Evolutionary conservation across 805 yeast species (phyloP), one percentile per base, ranked within the genome.

Genomic region (Komagataella pastoris): DNA sequence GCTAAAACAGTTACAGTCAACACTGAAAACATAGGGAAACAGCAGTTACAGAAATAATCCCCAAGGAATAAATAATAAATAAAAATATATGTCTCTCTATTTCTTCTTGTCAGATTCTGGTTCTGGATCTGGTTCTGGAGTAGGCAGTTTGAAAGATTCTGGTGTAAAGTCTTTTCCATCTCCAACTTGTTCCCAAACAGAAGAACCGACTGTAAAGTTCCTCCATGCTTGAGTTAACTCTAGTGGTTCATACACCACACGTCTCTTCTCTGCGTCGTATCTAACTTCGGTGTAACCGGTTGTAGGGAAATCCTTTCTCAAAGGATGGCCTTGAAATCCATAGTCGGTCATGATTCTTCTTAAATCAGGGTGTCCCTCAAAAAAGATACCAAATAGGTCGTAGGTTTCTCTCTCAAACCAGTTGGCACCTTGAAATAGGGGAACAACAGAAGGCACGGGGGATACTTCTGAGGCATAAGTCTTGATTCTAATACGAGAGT

Each of bases 161-260:
- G 96, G 96, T 21, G 91, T 80, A 58, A 75, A 79, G 65, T 88
- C 95, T 55, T 78, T 74, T 61, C 96, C 96, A 17, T 82, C 84
- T 53, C 96, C 96, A 58, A 87, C 91, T 58, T 85, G 95, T 67
- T 88, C 95, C 93, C 95, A 88, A 49, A 85, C 88, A 36, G 91
- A 80, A 8, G 91, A 81, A 48, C 95, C 96, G 48, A 86, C 95
- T 24, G 85, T 73, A 72, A 88, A 88, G 74, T 86, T 85, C 75
- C 96, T 81, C 81, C 88, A 88, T 12, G 95, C 96, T 71, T 88
- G 96, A 36, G 95, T 85, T 65, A 88, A 75, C 72, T 88, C 96
- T 63, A 88, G 75, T 46, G 96, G 96, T 69, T 86, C 95, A 67
- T 88, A 88, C 17, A 88, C 87, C 52, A 88, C 81, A 65, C 96